Evolutionary conservation across 495 filamentous ascomycete genomes (phyloP).

Genomic region (Penicillium taxi): DNA sequence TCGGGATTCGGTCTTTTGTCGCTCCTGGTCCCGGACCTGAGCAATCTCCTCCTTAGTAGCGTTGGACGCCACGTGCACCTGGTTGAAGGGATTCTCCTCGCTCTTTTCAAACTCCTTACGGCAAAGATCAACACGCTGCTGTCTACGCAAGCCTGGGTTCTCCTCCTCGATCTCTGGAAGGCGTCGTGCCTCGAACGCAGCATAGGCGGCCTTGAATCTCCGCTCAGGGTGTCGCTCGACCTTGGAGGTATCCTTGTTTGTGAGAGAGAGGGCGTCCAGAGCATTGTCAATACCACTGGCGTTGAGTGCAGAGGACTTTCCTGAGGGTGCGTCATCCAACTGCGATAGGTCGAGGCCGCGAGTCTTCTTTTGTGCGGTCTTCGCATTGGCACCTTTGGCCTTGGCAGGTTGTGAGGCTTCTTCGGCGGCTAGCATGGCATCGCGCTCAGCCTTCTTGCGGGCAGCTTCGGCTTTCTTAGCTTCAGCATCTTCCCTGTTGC

Average conservation of each 20-base stretch:
- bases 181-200: constrained; percentile 77
- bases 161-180: constrained; percentile 79
- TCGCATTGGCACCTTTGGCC: constrained; percentile 50
- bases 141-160: constrained; percentile 62
- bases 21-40: constrained; percentile 58
- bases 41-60: constrained; percentile 70
- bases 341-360: constrained; percentile 61
- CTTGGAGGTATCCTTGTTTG: constrained; percentile 47
- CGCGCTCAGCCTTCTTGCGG: constrained; percentile 80
- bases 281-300: constrained; percentile 87
- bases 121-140: constrained; percentile 73
- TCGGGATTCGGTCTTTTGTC: constrained; percentile 63
- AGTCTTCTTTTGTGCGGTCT: constrained; percentile 60
- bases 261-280: constrained; percentile 70
- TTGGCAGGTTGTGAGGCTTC: constrained; percentile 56
- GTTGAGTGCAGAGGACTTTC: constrained; percentile 51
- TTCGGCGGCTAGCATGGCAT: constrained; percentile 75
- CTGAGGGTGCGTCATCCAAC: constrained; percentile 46
- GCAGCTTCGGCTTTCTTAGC: constrained; percentile 80
- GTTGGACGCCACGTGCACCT: constrained; percentile 64
- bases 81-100: constrained; percentile 90
- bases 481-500: constrained; percentile 66
- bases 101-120: constrained; percentile 86
- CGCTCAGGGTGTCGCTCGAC: constrained; percentile 82
- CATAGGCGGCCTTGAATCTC: constrained; percentile 79